Base-by-base conservation (phyloP, 306 rosid genomes). In the Castanospermum australe region DNA sequence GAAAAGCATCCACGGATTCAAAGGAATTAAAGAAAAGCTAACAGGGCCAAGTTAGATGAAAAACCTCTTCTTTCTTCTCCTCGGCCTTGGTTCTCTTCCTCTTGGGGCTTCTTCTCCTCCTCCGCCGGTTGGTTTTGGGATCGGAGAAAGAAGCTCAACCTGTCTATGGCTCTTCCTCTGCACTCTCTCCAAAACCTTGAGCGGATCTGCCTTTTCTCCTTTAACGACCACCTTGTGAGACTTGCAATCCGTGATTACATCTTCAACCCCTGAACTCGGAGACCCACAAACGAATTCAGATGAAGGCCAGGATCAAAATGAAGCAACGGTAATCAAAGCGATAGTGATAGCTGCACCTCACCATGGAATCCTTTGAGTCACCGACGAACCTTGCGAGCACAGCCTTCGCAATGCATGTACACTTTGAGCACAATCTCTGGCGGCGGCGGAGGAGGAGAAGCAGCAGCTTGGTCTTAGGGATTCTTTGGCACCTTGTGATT, bases 381-480 rank as follows among this genome's bases (percentile, higher is more conserved):
- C 8, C 95, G 85, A 41, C 89, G 90, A 77, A 94, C 99, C 83
- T 91, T 92, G 17, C 93, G 89, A 6, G 99, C 99, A 75, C 99
- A 94, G 1, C 95, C 97, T 84, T 94, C 97, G 44, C 99, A 94
- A 88, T 94, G 99, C 99, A 94, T 94, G 89, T 68, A 91, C 6
- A 94, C 99, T 77, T 68, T 79, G 52, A 94, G 95, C 24, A 92
- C 71, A 56, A 92, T 88, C 67, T 94, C 97, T 3, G 85, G 82
- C 7, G 93, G 87, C 2, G 86, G 84, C 0, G 97, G 82, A 0
- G 81, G 77, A 8, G 62, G 14, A 22, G 14, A 24, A 28, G n/a
- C n/a, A n/a, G 1, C 66, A 12, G 73, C 20, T 70, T 81, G 65
- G 36, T 61, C 77, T 39, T 86, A n/a, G 83, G 51, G 75, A 56